Conservation (phyloP, 768 basidiomycete genomes). For the Macrolepiota fuliginosa region DNA sequence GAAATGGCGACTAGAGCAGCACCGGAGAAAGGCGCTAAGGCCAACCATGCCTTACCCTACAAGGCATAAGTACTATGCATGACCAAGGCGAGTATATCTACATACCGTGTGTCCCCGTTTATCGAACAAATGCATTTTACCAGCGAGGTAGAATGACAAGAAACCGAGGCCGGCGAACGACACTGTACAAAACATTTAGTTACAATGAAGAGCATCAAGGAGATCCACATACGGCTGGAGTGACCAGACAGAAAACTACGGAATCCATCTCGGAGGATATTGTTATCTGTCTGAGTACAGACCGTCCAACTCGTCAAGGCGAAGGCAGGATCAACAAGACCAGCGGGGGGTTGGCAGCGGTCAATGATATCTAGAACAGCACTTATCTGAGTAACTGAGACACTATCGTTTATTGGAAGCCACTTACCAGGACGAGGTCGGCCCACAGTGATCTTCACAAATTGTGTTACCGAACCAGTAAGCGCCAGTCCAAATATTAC, state of each 20-base stretch:
- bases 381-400: background rate
- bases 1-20: slow-evolving; percentile 81
- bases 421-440: slow-evolving; percentile 78
- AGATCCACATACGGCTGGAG: slow-evolving; percentile 63
- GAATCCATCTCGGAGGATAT: slow-evolving; percentile 77
- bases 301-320: slow-evolving; percentile 73
- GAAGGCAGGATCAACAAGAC: slow-evolving; percentile 64
- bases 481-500: slow-evolving; percentile 74
- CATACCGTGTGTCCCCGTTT: slow-evolving; percentile 67
- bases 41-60: slow-evolving; percentile 81
- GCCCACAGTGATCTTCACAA: slow-evolving; percentile 84
- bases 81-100: slow-evolving; percentile 2
- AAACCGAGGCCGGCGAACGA: slow-evolving; percentile 94
- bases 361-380: slow-evolving; percentile 51
- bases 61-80: slow-evolving; percentile 1
- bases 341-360: slow-evolving; percentile 68
- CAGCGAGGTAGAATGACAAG: slow-evolving; percentile 84
- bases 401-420: background rate
- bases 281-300: slow-evolving; percentile 68
- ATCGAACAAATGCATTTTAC: slow-evolving; percentile 92
- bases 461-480: slow-evolving; percentile 80
- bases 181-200: slow-evolving; percentile 41
- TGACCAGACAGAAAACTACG: slow-evolving; percentile 93
- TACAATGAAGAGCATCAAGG: background rate
- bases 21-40: slow-evolving; percentile 71